Percentiles rank a stretch among this genome's conserved stretches.
Conservation (phyloP, 352 stramenopile genomes). For the Globisporangium ultimum region DNA sequence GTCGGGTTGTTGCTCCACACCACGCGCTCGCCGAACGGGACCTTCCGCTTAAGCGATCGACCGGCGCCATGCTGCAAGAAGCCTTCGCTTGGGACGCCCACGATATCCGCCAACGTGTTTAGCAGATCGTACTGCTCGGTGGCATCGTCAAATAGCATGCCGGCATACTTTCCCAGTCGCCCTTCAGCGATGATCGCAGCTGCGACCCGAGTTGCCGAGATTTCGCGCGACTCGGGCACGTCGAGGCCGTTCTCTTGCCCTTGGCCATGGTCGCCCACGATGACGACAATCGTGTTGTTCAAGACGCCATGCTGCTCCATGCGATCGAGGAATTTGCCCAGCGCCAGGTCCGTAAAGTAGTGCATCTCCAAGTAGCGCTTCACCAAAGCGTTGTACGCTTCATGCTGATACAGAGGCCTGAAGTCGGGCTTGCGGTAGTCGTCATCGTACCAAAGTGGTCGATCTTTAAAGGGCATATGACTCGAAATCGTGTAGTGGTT, state of each 20-base stretch:
- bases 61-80: conserved; percentile 33
- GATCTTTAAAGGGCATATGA: conserved; percentile 32
- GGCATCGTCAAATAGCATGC: conserved; percentile 23
- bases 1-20: conserved; percentile 60
- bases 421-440: conserved; percentile 27
- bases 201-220: conserved; percentile 27
- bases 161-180: conserved; percentile 20
- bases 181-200: conserved; percentile 32
- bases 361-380: conserved; percentile 38
- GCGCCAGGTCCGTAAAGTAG: conserved; percentile 42
- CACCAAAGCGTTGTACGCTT: conserved; percentile 10
- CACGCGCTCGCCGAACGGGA: conserved; percentile 25
- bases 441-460: conserved; percentile 32
- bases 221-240: conserved; percentile 27
- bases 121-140: conserved; percentile 37
- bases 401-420: conserved; percentile 21
- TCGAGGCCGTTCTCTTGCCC: conserved; percentile 30
- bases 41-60: conserved; percentile 35
- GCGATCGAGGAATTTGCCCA: conserved; percentile 49
- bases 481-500: conserved; percentile 62
- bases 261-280: conserved; percentile 47
- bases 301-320: conserved; percentile 38
- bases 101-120: conserved; percentile 40
- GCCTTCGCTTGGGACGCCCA: conserved; percentile 24
- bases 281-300: conserved; percentile 52